Conservation (phyloP, 2,329 filamentous ascomycete species). For the Dactylellina leptospora region DNA sequence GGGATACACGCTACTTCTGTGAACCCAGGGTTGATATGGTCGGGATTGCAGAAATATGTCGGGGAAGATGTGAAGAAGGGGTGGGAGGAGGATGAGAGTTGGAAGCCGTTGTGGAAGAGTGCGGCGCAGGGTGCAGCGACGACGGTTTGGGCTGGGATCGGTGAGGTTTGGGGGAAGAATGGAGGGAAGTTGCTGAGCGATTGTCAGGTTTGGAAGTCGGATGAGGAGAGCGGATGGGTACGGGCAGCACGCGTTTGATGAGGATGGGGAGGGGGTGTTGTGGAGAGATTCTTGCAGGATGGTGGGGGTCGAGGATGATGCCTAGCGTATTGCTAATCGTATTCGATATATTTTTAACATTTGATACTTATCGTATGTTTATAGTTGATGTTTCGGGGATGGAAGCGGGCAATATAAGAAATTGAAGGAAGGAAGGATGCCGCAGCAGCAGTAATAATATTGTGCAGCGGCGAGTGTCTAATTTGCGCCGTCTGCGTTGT, state of each 20-base stretch:
- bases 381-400: no score
- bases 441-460: no score
- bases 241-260: conserved; percentile 56
- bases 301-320: conserved; percentile 11
- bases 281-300: conserved; percentile 3
- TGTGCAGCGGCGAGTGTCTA: no score
- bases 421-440: no score
- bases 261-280: conserved; percentile 1
- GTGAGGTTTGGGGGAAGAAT: conserved; percentile 62
- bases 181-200: conserved; percentile 64
- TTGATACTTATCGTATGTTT: no score
- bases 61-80: conserved; percentile 49
- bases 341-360: no score
- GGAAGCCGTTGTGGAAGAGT: conserved; percentile 58
- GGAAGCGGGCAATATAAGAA: no score
- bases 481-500: no score
- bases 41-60: conserved; percentile 58
- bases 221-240: conserved; percentile 58
- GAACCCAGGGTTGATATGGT: conserved; percentile 64
- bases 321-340: neutral
- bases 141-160: conserved; percentile 62
- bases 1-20: conserved; percentile 63
- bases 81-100: conserved; percentile 53
- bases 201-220: conserved; percentile 59
- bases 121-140: conserved; percentile 65